Percentiles rank a stretch among this genome's conserved stretches.
These are phyloP conservation scores for Boletus pseudopeckii DNA, from an alignment of 768 basidiomycete genomes.

Conservation along the genomic window DNA sequence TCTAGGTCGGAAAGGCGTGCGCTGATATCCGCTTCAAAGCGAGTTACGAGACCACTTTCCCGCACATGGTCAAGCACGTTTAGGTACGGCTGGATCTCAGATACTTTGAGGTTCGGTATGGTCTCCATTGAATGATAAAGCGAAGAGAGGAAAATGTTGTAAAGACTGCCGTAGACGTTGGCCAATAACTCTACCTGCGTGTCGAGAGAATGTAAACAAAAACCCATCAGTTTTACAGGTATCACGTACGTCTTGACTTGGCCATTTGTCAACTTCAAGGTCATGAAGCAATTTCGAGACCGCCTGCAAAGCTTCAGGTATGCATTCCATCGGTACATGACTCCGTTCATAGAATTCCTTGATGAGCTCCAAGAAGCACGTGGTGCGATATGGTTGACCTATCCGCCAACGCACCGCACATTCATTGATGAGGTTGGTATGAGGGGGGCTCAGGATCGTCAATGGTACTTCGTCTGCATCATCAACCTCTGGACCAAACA, in stretches of 20 bases:
- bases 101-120: slow-evolving; percentile 67
- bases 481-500: slow-evolving; percentile 88
- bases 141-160: slow-evolving; percentile 82
- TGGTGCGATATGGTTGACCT: slow-evolving; percentile 68
- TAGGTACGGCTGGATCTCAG: slow-evolving; percentile 64
- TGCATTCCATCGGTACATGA: slow-evolving; percentile 91
- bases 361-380: slow-evolving; percentile 83
- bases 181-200: slow-evolving; percentile 65
- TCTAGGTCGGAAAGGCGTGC: slow-evolving; percentile 67
- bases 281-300: slow-evolving; percentile 71
- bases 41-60: slow-evolving; percentile 65
- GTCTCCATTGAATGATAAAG: slow-evolving; percentile 83
- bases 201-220: slow-evolving; percentile 6
- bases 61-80: slow-evolving; percentile 67
- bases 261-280: slow-evolving; percentile 72
- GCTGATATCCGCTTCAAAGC: slow-evolving; percentile 69
- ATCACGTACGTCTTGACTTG: slow-evolving; percentile 70
- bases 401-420: slow-evolving; percentile 91
- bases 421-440: slow-evolving; percentile 82
- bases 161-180: slow-evolving; percentile 65
- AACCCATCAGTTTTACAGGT: background rate
- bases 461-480: slow-evolving; percentile 95
- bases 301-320: slow-evolving; percentile 82
- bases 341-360: slow-evolving; percentile 84
- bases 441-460: slow-evolving; percentile 76